These are phyloP conservation scores for Penicillium sp. DNA, from an alignment of 2,329 filamentous ascomycete genomes.

Conservation along the genomic window DNA sequence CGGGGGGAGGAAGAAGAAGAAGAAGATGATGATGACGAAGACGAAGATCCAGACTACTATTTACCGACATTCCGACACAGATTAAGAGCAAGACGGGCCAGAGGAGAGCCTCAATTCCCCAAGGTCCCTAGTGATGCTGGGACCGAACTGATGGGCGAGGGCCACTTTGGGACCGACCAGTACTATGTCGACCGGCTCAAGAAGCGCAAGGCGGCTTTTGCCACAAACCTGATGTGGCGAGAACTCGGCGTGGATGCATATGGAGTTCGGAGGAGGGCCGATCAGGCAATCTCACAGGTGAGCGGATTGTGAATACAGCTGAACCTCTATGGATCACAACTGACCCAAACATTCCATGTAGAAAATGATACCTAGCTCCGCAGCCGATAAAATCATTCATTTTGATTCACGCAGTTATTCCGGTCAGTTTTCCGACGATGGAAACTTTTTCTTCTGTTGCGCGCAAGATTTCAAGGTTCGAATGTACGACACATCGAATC, in stretches of 20 bases:
- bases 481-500: slow-evolving; percentile 97
- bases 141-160: slow-evolving; percentile 73
- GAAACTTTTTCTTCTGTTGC: slow-evolving; percentile 93
- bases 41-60: slow-evolving; percentile 27
- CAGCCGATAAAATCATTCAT: slow-evolving; percentile 82
- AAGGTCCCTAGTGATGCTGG: slow-evolving; percentile 80
- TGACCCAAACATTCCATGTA: slow-evolving; percentile 35
- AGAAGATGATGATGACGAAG: slow-evolving; percentile 28
- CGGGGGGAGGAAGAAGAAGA: neutral
- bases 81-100: slow-evolving; percentile 46
- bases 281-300: slow-evolving; percentile 68
- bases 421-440: slow-evolving; percentile 93
- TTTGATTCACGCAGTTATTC: slow-evolving; percentile 86
- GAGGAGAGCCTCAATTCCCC: slow-evolving; percentile 61
- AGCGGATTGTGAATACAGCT: neutral
- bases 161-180: slow-evolving; percentile 72
- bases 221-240: slow-evolving; percentile 71
- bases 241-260: slow-evolving; percentile 70
- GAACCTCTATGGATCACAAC: neutral
- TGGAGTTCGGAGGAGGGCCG: slow-evolving; percentile 58
- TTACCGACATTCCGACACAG: slow-evolving; percentile 39
- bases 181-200: slow-evolving; percentile 48
- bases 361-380: slow-evolving; percentile 72
- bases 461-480: slow-evolving; percentile 90
- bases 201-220: slow-evolving; percentile 61